Percentiles rank a stretch among this genome's conserved stretches.
These are phyloP conservation scores for Ceratobasidium sp. DNA, from an alignment of 1,284 basidiomycete species.

Conservation along the genomic window DNA sequence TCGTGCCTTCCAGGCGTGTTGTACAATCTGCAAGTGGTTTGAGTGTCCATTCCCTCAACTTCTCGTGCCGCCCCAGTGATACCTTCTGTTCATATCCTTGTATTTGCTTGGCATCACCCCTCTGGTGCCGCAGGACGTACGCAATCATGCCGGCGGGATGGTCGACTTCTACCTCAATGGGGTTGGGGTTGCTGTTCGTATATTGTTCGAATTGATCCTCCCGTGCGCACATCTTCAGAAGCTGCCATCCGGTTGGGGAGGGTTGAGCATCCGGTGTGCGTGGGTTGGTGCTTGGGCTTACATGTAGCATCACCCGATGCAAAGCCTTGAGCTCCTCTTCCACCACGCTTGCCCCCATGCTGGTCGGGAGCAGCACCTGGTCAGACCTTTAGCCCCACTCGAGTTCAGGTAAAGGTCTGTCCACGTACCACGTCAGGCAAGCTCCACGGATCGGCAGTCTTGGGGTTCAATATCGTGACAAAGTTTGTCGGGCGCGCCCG, in stretches of 20 bases:
- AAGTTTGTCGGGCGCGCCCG: background rate
- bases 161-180: no score
- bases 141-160: no score
- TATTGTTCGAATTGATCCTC: no score
- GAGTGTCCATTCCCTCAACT: background rate
- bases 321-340: constrained; percentile 6
- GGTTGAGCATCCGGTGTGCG: background rate
- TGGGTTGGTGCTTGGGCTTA: background rate
- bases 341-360: background rate
- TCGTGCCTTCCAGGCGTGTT: background rate
- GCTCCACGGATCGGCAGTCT: background rate
- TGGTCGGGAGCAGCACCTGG: background rate
- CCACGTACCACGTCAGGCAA: background rate
- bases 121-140: no score
- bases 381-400: background rate
- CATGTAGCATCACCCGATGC: background rate
- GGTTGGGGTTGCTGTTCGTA: no score
- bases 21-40: background rate
- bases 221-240: background rate
- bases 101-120: no score
- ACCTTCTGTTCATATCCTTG: constrained; percentile 7
- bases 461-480: background rate
- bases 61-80: background rate
- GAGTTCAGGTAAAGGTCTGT: no score
- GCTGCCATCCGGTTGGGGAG: background rate